Evolutionary conservation across 192 early-diverging fungal genomes (phyloP), one percentile per base, ranked within the genome.

Genomic region (Linnemannia exigua): DNA sequence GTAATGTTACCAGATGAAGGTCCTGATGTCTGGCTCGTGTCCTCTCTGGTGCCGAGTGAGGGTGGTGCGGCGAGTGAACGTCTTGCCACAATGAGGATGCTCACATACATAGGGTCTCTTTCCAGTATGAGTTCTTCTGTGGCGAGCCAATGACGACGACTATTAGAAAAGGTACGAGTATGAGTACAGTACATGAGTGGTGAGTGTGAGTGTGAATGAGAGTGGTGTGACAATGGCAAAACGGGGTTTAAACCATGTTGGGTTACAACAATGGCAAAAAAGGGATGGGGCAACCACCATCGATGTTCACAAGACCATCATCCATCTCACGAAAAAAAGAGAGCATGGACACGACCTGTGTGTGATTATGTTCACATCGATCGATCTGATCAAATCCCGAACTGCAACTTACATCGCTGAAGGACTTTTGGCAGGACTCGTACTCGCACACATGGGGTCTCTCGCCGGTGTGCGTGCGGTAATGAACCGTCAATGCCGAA

Each of bases 61-160:
- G 12, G 93, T 93, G 9, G 92, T 94, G 58, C 90, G 89, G n/a
- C 94, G 77, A 33, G 92, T 95, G 80, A 96, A 97, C 9, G 92
- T 88, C 79, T 96, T 96, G 25, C 84, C 90, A 80, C 96, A 97
- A 6, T 92, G 93, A 1, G 90, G 87, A 72, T 90, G 90, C 19
- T 86, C 80, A 79, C 95, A 95, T 11, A 90, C 89, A 88, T 94
- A 96, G 6, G 95, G 94, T 68, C 95, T 89, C 81, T 95, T 94
- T 54, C 94, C 94, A 75, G 93, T 94, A 81, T 96, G 95, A 0
- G 93, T 94, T 76, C 94, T 93, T 51, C 95, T 91, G 76, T 96
- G 95, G 72, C 95, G 90, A 3, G 94, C 94, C 75, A 96, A 89
- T 51, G 94, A 95, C 33, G 94, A 95, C 54, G 94, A 94, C 90